Percentiles rank a stretch among this genome's conserved stretches.
Conservation (phyloP, 2,329 filamentous ascomycete genomes). For the Talaromyces sp. region DNA sequence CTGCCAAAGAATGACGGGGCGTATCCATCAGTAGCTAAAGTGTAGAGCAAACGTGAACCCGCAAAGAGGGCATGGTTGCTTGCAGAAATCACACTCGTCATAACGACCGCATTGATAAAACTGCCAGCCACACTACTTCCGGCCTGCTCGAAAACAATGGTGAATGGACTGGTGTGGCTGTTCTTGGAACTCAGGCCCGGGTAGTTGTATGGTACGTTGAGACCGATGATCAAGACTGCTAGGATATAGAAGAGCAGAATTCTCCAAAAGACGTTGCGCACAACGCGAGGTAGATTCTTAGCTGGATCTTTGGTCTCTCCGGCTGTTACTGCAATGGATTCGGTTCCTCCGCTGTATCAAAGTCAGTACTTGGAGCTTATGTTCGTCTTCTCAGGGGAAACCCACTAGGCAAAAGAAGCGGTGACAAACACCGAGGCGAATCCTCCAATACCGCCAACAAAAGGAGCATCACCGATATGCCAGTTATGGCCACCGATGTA, state of each 20-base stretch:
- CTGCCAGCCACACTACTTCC: constrained; percentile 55
- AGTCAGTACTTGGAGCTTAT: constrained; percentile 18
- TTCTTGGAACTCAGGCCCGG: constrained; percentile 43
- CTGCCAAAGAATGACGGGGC: constrained; percentile 55
- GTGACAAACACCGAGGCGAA: constrained; percentile 64
- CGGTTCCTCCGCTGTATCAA: constrained; percentile 52
- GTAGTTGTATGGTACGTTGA: constrained; percentile 58
- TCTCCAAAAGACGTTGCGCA: constrained; percentile 65
- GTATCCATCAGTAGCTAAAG: constrained; percentile 53
- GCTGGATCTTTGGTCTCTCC: constrained; percentile 64
- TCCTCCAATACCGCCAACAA: constrained; percentile 62
- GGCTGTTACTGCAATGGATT: constrained; percentile 64
- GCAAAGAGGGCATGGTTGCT: constrained; percentile 60
- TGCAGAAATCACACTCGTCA: constrained; percentile 58
- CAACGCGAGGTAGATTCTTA: constrained; percentile 59
- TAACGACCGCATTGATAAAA: constrained; percentile 61
- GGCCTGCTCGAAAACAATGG: constrained; percentile 59
- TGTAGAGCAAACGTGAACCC: constrained; percentile 56
- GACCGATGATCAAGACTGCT: constrained; percentile 54
- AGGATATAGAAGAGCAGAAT: constrained; percentile 56
- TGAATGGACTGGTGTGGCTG: constrained; percentile 53
- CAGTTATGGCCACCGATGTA: constrained; percentile 61
- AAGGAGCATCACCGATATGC: constrained; percentile 59
- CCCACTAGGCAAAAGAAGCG: constrained; percentile 58
- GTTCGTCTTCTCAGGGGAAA: background rate